Percentiles rank a stretch among this genome's conserved stretches.
Evolutionary conservation across 2,329 filamentous ascomycete genomes (phyloP).

Genomic region (Emmonsia crescens): DNA sequence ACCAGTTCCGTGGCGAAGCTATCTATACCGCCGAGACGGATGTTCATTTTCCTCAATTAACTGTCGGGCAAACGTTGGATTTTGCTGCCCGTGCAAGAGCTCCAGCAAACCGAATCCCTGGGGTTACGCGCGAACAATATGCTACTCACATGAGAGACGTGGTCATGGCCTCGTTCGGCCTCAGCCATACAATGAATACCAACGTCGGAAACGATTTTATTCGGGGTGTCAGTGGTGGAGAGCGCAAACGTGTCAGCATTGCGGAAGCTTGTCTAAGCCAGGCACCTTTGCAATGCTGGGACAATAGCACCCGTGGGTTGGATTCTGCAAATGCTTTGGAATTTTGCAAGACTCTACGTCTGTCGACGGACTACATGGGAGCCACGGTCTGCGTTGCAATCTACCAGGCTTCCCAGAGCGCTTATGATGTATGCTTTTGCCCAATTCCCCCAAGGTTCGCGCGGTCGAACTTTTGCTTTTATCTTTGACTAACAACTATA

Average conservation of each 20-base stretch:
- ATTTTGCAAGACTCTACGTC: constrained; percentile 58
- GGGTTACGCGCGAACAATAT: constrained; percentile 27
- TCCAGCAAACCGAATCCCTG: constrained; percentile 61
- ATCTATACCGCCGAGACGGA: constrained; percentile 85
- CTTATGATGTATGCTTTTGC: constrained; percentile 45
- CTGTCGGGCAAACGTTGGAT: constrained; percentile 73
- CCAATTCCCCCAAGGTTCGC: constrained; percentile 14
- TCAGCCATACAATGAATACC: constrained; percentile 63
- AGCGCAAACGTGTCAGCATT: constrained; percentile 70
- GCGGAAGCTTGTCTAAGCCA: constrained; percentile 72
- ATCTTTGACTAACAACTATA: constrained; percentile 12
- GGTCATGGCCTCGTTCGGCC: constrained; percentile 35
- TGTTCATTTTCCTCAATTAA: constrained; percentile 72
- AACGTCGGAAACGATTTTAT: constrained; percentile 75
- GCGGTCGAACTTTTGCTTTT: constrained; percentile 8
- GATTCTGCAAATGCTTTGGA: constrained; percentile 59
- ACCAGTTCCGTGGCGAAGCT: constrained; percentile 67
- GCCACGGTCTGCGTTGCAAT: constrained; percentile 76
- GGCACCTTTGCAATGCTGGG: constrained; percentile 63
- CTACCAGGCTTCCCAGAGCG: constrained; percentile 76
- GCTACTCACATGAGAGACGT: constrained; percentile 35
- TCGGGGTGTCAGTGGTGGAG: constrained; percentile 68
- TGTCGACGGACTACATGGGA: constrained; percentile 73
- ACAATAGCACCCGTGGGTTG: constrained; percentile 60
- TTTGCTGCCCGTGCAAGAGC: constrained; percentile 81